Conservation (phyloP, 306 rosid genomes). For the Geum urbanum region DNA sequence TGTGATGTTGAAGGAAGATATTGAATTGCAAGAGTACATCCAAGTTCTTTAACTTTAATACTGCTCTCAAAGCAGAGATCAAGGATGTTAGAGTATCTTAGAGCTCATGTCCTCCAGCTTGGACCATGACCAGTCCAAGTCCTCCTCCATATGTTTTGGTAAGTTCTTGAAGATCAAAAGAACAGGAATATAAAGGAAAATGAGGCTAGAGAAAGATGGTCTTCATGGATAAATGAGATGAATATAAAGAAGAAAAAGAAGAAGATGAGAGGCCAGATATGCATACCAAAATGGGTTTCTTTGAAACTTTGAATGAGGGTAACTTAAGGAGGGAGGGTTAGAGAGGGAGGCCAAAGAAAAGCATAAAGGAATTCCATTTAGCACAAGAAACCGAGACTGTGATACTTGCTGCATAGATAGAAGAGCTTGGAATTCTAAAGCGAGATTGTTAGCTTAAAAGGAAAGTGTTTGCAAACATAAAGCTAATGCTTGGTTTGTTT, state of each 20-base stretch:
- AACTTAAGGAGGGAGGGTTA: conserved; percentile 17
- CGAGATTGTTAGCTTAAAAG: conserved; percentile 26
- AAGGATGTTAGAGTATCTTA: conserved; percentile 22
- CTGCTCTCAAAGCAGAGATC: conserved; percentile 39
- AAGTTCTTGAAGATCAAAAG: not conserved
- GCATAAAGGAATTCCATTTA: conserved; percentile 65
- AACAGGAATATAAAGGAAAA: not conserved
- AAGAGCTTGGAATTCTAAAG: conserved; percentile 77
- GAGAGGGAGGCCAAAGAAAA: conserved; percentile 43
- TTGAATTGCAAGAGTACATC: conserved; percentile 35
- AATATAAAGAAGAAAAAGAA: conserved; percentile 24
- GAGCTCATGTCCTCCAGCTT: conserved; percentile 17
- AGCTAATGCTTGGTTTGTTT: conserved; percentile 37
- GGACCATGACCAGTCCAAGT: conserved; percentile 36
- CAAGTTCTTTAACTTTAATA: conserved; percentile 39
- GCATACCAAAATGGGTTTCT: conserved; percentile 31
- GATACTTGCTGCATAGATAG: conserved; percentile 43
- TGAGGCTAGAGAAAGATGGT: conserved; percentile 25
- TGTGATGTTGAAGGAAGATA: conserved; percentile 33
- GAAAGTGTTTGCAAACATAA: conserved; percentile 28
- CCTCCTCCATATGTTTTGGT: conserved; percentile 1
- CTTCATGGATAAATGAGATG: conserved; percentile 40
- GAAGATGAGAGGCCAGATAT: conserved; percentile 19
- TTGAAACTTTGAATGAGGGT: conserved; percentile 36
- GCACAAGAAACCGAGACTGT: conserved; percentile 56